Percentiles rank a stretch among this genome's conserved stretches.
These are phyloP conservation scores for Gynostemma pentaphyllum DNA, from an alignment of 306 rosid genomes.

Conservation along the genomic window DNA sequence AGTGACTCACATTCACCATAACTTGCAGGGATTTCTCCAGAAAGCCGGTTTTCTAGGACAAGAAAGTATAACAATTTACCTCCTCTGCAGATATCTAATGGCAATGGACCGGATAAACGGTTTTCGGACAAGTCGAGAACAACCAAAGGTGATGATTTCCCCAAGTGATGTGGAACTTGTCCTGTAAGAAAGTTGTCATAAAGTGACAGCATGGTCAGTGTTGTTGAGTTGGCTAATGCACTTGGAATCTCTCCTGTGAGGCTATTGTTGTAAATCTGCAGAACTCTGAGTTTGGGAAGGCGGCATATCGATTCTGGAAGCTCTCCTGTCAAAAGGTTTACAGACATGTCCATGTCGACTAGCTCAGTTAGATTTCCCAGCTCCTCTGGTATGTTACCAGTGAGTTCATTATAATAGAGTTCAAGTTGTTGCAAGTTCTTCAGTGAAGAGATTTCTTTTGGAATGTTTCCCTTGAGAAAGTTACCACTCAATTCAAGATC, in stretches of 20 bases:
- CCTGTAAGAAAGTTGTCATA: slow-evolving; percentile 67
- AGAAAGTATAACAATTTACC: slow-evolving; percentile 60
- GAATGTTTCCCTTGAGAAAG: slow-evolving; percentile 55
- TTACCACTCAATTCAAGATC: slow-evolving; percentile 85
- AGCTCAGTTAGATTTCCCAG: slow-evolving; percentile 74
- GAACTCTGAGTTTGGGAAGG: slow-evolving; percentile 64
- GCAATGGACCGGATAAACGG: slow-evolving; percentile 58
- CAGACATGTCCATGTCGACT: slow-evolving; percentile 73
- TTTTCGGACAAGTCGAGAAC: slow-evolving; percentile 86
- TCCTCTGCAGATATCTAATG: slow-evolving; percentile 59
- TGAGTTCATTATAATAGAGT: slow-evolving; percentile 74
- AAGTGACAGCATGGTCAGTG: slow-evolving; percentile 57
- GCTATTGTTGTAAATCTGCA: slow-evolving; percentile 89
- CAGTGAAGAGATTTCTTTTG: slow-evolving; percentile 50
- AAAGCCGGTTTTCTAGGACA: slow-evolving; percentile 48
- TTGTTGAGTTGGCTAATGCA: slow-evolving; percentile 49
- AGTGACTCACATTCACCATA: slow-evolving; percentile 47
- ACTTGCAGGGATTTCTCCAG: slow-evolving; percentile 59
- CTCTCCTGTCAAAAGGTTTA: slow-evolving; percentile 55
- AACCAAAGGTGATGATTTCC: slow-evolving; percentile 46
- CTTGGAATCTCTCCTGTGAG: slow-evolving; percentile 66
- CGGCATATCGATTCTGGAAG: slow-evolving; percentile 58
- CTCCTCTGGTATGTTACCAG: slow-evolving; percentile 66
- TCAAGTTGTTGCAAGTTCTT: slow-evolving; percentile 59
- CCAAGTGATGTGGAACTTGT: slow-evolving; percentile 52